Evolutionary conservation across 352 stramenopile species (phyloP).

Genomic region (Globisporangium splendens): DNA sequence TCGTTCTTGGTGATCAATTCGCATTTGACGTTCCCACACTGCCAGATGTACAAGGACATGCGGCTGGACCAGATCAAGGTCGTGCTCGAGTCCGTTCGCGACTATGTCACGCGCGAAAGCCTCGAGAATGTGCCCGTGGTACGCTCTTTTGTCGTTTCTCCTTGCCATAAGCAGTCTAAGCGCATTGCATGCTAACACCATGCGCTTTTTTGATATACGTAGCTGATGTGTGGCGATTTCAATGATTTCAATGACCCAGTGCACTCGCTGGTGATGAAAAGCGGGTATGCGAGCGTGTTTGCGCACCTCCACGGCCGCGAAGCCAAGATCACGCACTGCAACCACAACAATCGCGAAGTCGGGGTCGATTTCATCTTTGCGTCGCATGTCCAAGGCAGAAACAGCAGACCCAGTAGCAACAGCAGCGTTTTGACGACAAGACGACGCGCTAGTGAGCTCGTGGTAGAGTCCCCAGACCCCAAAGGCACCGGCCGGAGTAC

Average conservation of each 20-base stretch:
- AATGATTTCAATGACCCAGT: slow-evolving; percentile 86
- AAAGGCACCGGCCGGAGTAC: not conserved
- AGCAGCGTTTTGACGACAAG: slow-evolving; percentile 1
- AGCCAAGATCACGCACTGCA: slow-evolving; percentile 83
- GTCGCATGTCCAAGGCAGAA: slow-evolving; percentile 31
- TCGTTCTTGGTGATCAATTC: slow-evolving; percentile 84
- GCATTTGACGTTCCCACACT: slow-evolving; percentile 84
- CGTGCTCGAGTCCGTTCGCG: slow-evolving; percentile 63
- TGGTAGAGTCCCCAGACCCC: not conserved
- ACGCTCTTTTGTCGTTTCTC: slow-evolving; percentile 3
- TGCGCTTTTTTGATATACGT: not conserved
- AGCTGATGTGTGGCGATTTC: slow-evolving; percentile 83
- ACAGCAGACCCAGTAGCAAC: no score
- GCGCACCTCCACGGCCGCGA: slow-evolving; percentile 70
- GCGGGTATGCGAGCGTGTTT: slow-evolving; percentile 78
- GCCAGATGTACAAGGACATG: slow-evolving; percentile 73
- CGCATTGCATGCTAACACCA: not conserved
- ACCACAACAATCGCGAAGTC: slow-evolving; percentile 87
- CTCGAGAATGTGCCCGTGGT: slow-evolving; percentile 70
- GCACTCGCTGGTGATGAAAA: slow-evolving; percentile 64
- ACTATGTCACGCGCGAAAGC: slow-evolving; percentile 58
- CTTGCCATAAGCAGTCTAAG: not conserved
- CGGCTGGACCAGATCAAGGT: slow-evolving; percentile 78
- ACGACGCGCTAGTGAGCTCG: not conserved
- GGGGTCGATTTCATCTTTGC: slow-evolving; percentile 87